These are phyloP conservation scores for Thelephora terrestris DNA, from an alignment of 1,284 basidiomycete genomes.

Conservation along the genomic window DNA sequence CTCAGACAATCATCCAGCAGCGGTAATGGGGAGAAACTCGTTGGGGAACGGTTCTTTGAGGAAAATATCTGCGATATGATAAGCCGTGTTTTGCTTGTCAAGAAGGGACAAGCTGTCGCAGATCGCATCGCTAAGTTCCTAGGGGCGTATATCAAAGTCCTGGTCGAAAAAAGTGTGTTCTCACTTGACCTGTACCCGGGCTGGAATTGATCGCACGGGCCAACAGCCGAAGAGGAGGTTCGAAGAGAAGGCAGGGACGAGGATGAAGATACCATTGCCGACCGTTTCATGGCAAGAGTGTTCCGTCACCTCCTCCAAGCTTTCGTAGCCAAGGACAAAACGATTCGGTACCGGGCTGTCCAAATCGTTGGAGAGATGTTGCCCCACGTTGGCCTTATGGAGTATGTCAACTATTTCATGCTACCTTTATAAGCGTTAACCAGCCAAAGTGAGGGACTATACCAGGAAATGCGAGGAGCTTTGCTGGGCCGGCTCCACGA, in stretches of 20 bases:
- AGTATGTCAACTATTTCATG: conserved; percentile 39
- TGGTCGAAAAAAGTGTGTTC: conserved; percentile 66
- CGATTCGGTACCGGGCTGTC: conserved; percentile 69
- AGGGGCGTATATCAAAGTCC: conserved; percentile 72
- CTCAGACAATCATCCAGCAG: conserved; percentile 45
- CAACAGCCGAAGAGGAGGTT: neutral
- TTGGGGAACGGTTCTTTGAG: conserved; percentile 79
- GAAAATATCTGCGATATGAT: conserved; percentile 66
- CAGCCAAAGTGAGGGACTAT: conserved; percentile 67
- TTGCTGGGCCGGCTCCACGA: conserved; percentile 78
- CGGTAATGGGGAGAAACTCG: conserved; percentile 45
- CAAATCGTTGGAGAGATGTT: conserved; percentile 71
- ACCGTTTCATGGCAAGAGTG: conserved; percentile 64
- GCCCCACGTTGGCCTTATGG: conserved; percentile 68
- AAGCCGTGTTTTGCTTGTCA: conserved; percentile 63
- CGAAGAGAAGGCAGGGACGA: conserved; percentile 30
- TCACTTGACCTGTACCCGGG: neutral
- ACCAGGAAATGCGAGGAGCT: conserved; percentile 52
- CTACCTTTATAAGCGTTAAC: neutral
- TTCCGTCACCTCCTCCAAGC: conserved; percentile 76
- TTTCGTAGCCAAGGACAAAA: conserved; percentile 83
- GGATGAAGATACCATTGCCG: conserved; percentile 55
- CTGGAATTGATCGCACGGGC: neutral
- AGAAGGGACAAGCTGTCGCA: conserved; percentile 76
- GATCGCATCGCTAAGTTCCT: conserved; percentile 84